Base-by-base conservation (phyloP, 2,329 filamentous ascomycete species). In the Aspergillus pseudoglaucus region DNA sequence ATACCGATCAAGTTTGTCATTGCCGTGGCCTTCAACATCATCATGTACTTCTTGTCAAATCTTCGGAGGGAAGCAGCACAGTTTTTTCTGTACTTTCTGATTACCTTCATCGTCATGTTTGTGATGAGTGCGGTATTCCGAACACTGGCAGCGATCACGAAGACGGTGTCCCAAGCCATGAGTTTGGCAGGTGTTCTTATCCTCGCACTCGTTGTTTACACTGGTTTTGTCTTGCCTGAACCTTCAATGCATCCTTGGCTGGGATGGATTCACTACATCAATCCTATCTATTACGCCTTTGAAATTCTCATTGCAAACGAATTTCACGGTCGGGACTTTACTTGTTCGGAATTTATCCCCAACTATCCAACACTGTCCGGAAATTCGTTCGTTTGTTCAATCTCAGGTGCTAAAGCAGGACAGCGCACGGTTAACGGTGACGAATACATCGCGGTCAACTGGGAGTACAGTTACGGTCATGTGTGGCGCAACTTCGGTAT, bases 61-160 rank as follows among this genome's bases (percentile, higher is more conserved):
- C 73, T 96, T 23, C 80, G 85, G 45, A 78, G 88, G 46, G 82
- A 85, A 54, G 73, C 87, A 0, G 84, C 83, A 1, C 71, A 83
- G 1, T 95, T 93, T 75, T 95, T 95, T 76, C 86, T 90, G 73
- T 95, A 88, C 77, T 69, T 90, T 47, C 75, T 95, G 44, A 78
- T 90, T 60, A 84, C 81, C 2, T 90, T 93, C 70, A 65, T 79
- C 49, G 81, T 82, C 2, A 87, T 87, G 1, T 58, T 94, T 58
- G 76, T 80, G 55, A 93, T 93, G 86, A 89, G 84, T 47, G 89
- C 88, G 79, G 78, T 90, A 54, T 94, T 93, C 79, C 81, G 88
- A 33, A 85, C 82, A 6, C 85, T 93, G 57, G 88, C 80, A 15
- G 85, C 86, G 1, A 71, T 85, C 1, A 89, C 88, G 3, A 78